A percentile compares a stretch with the other conserved stretches of the same genome.
Conservation (phyloP, 768 basidiomycete genomes). For the Suillus placidus region DNA sequence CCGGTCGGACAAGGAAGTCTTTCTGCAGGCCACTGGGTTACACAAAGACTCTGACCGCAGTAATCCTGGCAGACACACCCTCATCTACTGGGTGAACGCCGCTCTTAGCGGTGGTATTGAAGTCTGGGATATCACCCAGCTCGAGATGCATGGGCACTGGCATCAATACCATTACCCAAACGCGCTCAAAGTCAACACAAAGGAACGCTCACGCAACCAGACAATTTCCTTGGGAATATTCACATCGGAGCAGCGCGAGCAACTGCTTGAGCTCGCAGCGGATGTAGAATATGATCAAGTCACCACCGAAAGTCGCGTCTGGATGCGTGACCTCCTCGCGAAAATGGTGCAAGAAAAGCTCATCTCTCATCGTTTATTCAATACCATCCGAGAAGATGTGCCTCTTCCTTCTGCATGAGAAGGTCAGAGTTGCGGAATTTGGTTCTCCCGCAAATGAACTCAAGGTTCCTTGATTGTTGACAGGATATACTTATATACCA, state of each 20-base stretch:
- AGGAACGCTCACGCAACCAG: slow-evolving; percentile 12
- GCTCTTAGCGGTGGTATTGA: slow-evolving; percentile 25
- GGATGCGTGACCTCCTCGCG: slow-evolving; percentile 26
- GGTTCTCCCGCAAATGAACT: neutral
- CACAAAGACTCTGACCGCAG: neutral
- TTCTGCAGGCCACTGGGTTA: slow-evolving; percentile 21
- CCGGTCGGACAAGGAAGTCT: slow-evolving; percentile 28
- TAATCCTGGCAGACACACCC: slow-evolving; percentile 13
- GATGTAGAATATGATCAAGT: slow-evolving; percentile 23
- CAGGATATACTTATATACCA: neutral
- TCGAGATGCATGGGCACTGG: slow-evolving; percentile 16
- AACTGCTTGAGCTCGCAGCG: slow-evolving; percentile 28
- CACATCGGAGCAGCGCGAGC: slow-evolving; percentile 29
- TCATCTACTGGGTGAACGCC: slow-evolving; percentile 32
- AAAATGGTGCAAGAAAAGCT: slow-evolving; percentile 18
- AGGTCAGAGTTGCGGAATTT: neutral
- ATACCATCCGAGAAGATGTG: neutral
- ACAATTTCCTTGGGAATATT: slow-evolving; percentile 23
- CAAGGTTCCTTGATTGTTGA: neutral
- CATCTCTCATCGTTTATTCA: slow-evolving; percentile 10
- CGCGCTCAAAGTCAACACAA: slow-evolving; percentile 27
- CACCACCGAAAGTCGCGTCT: slow-evolving; percentile 15
- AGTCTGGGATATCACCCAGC: slow-evolving; percentile 32
- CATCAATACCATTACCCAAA: slow-evolving; percentile 31
- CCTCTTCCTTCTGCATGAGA: neutral